Base-by-base conservation (phyloP, 208 protist species). In the Strigomonas galati region DNA sequence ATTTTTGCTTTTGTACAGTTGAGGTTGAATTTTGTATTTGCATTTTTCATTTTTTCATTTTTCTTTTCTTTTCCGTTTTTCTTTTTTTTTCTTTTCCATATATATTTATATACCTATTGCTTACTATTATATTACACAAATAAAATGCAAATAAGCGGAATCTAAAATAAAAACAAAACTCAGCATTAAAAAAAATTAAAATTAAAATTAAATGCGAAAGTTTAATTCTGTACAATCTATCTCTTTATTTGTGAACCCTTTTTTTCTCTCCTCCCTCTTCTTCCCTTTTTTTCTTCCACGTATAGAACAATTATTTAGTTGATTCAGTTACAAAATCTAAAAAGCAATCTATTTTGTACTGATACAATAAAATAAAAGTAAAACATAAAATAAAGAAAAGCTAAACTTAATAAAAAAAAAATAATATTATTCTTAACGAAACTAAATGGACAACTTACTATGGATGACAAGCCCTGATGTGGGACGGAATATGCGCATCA, bases 1-100 rank as follows among this genome's bases (percentile, higher is more conserved):
- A 14, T 14, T 14, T 14, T 4, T 14, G 49, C 26, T 19, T 54
- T 7, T 4, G 49, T 54, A 54, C 35, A 10, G n/a, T n/a, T n/a
- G n/a, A n/a, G n/a, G n/a, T n/a, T n/a, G n/a, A n/a, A n/a, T n/a
- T n/a, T n/a, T n/a, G n/a, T n/a, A n/a, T n/a, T n/a, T n/a, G n/a
- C n/a, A n/a, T n/a, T n/a, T 44, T 44, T 14, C n/a, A 24, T n/a
- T 2, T 21, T 21, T n/a, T 5, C 44, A 24, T 21, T 51, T 51
- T 30, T 4, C 17, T 58, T 37, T 30, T 37, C 28, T 58, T 58
- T 30, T 58, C 15, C 53, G 2, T 58, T 30, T 58, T 58, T 40
- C 3, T 58, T 40, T 58, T 58, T 4, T 58, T 58, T 23, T 55
- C 19, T 6, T 55, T 28, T 55, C 19, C 26, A 14, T 55, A 23